Conservation (phyloP, 495 filamentous ascomycete species). For the Choiromyces venosus region DNA sequence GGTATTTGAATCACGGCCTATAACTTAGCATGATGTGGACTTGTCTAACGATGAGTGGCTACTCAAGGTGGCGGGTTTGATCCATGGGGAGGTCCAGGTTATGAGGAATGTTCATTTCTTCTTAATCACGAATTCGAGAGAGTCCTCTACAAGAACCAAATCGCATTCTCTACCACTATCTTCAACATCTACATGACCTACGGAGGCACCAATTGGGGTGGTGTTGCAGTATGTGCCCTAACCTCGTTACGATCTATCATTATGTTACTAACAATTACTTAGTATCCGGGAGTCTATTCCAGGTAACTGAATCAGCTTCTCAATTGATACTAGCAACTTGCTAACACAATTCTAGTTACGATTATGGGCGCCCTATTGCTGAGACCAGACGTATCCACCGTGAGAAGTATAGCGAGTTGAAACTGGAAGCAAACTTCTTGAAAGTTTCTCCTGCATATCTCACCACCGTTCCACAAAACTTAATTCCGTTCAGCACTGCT, state of each 20-base stretch:
- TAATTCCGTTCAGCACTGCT: constrained; percentile 50
- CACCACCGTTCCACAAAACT: constrained; percentile 42
- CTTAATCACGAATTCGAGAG: constrained; percentile 66
- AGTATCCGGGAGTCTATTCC: constrained; percentile 66
- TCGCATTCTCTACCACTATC: constrained; percentile 57
- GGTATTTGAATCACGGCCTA: no score
- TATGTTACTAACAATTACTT: no score
- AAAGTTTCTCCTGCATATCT: constrained; percentile 65
- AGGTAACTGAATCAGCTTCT: no score
- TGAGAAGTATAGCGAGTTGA: constrained; percentile 75
- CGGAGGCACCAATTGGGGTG: constrained; percentile 83
- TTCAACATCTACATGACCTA: constrained; percentile 68
- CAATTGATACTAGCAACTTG: no score
- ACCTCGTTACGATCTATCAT: no score
- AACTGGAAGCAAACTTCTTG: constrained; percentile 66
- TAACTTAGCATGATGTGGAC: no score
- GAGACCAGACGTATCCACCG: constrained; percentile 62
- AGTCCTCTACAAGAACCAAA: constrained; percentile 76
- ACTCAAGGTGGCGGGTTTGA: constrained; percentile 73
- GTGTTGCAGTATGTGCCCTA: no score
- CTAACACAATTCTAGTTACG: no score
- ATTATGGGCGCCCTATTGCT: constrained; percentile 63
- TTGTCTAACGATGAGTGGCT: constrained; percentile 50
- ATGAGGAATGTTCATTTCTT: constrained; percentile 57
- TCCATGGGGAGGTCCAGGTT: constrained; percentile 67